These are phyloP conservation scores for Colletotrichum neosansevieriae DNA, from an alignment of 2,329 filamentous ascomycete genomes.

Conservation along the genomic window DNA sequence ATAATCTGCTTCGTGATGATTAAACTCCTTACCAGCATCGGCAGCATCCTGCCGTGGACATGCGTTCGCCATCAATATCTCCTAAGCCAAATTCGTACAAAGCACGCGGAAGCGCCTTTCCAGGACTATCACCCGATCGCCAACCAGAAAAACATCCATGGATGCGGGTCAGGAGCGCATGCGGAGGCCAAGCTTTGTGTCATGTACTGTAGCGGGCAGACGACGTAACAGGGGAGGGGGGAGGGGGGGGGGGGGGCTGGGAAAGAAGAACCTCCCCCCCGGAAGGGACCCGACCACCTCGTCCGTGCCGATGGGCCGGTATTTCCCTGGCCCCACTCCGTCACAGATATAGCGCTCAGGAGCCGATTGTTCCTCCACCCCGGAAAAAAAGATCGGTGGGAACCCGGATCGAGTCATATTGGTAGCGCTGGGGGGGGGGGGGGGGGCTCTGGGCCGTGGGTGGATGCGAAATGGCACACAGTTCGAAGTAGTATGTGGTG, in stretches of 20 bases:
- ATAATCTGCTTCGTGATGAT: background rate
- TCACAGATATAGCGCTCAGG: slow-evolving; percentile 24
- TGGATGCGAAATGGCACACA: background rate
- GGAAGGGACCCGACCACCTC: slow-evolving; percentile 10
- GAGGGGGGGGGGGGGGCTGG: background rate
- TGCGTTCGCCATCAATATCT: background rate
- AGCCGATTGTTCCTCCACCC: slow-evolving; percentile 21
- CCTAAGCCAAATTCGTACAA: too few relatives aligned
- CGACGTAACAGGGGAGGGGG: background rate
- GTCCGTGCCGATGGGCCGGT: slow-evolving; percentile 21
- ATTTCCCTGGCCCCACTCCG: slow-evolving; percentile 4
- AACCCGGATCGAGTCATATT: slow-evolving; percentile 11
- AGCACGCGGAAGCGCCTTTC: too few relatives aligned
- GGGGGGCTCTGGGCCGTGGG: background rate
- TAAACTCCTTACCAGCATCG: background rate
- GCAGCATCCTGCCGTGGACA: background rate
- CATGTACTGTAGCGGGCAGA: slow-evolving; percentile 15
- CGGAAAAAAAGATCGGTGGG: background rate
- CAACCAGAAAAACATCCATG: background rate
- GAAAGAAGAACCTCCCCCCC: background rate
- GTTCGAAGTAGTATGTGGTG: background rate
- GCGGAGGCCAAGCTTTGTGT: slow-evolving; percentile 34
- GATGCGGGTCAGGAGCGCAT: slow-evolving; percentile 10
- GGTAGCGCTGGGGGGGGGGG: background rate
- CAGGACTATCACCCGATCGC: background rate